phyloP scores from a whole-genome alignment of 208 protist genomes.

The Leishmania tropica region DNA sequence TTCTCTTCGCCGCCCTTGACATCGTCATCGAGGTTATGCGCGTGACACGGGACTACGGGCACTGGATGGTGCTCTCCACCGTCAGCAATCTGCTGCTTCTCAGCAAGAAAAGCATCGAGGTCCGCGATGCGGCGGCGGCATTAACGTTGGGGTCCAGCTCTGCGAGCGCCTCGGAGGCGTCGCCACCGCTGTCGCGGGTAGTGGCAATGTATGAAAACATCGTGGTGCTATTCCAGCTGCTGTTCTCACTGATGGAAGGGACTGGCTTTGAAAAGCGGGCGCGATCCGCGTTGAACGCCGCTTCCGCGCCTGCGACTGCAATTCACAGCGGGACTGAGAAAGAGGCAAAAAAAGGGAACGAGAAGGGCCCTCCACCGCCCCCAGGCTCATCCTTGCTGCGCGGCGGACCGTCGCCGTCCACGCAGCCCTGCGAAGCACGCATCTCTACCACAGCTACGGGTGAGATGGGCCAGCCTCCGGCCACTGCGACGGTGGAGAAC shows the following conservation, averaged over 20 bases:
- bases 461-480: background rate
- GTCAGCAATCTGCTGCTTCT: slow-evolving; percentile 50
- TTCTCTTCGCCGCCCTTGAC: slow-evolving; percentile 60
- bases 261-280: slow-evolving; percentile 20
- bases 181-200: slow-evolving; percentile 22
- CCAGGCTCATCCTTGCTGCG: background rate
- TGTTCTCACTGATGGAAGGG: slow-evolving; percentile 35
- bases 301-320: background rate
- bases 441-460: background rate
- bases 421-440: background rate
- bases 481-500: background rate
- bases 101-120: slow-evolving; percentile 36
- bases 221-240: slow-evolving; percentile 36
- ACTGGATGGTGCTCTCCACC: slow-evolving; percentile 58
- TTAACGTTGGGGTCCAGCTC: background rate
- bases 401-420: background rate
- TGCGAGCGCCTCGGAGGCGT: background rate
- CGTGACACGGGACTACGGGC: slow-evolving; percentile 39
- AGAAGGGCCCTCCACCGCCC: background rate
- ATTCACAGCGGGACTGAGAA: background rate
- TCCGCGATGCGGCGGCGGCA: background rate
- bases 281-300: background rate
- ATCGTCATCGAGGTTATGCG: slow-evolving; percentile 58
- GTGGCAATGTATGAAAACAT: slow-evolving; percentile 85
- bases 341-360: background rate